phyloP scores from a whole-genome alignment of 2,329 filamentous ascomycete genomes.

The Dactylellina leptospora region DNA sequence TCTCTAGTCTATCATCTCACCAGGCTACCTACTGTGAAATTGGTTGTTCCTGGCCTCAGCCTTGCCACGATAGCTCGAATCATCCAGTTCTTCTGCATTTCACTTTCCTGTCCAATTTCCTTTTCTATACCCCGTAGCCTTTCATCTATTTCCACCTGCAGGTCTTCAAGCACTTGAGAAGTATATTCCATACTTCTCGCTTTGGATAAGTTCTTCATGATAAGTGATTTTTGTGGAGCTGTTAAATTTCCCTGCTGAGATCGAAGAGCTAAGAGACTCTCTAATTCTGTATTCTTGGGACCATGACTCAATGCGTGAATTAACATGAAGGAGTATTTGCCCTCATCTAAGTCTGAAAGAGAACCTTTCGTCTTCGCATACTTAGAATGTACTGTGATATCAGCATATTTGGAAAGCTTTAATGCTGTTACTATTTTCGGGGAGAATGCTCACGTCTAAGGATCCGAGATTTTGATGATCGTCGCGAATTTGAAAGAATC shows the following conservation, averaged over 20 bases:
- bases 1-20: not conserved
- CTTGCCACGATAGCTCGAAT: constrained; percentile 22
- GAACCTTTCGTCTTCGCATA: constrained; percentile 20
- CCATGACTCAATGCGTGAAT: constrained; percentile 18
- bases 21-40: not conserved
- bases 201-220: constrained; percentile 20
- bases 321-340: constrained; percentile 34
- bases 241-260: constrained; percentile 12
- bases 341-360: constrained; percentile 36
- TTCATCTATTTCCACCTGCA: constrained; percentile 18
- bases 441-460: constrained; percentile 9
- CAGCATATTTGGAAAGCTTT: not conserved
- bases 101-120: not conserved
- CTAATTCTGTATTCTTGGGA: not conserved
- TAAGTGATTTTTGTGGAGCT: constrained; percentile 17
- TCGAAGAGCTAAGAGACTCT: constrained; percentile 5
- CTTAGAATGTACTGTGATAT: not conserved
- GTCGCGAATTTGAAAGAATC: constrained; percentile 41
- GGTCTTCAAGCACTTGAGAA: constrained; percentile 1
- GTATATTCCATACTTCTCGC: constrained; percentile 34
- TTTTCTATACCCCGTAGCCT: not conserved
- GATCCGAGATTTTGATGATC: constrained; percentile 30
- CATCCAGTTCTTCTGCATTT: constrained; percentile 15
- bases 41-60: not conserved
- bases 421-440: not conserved